Percentiles rank a stretch among this genome's conserved stretches.
Conservation (phyloP, 1,284 basidiomycete genomes). For the Nidula niveotomentosa region DNA sequence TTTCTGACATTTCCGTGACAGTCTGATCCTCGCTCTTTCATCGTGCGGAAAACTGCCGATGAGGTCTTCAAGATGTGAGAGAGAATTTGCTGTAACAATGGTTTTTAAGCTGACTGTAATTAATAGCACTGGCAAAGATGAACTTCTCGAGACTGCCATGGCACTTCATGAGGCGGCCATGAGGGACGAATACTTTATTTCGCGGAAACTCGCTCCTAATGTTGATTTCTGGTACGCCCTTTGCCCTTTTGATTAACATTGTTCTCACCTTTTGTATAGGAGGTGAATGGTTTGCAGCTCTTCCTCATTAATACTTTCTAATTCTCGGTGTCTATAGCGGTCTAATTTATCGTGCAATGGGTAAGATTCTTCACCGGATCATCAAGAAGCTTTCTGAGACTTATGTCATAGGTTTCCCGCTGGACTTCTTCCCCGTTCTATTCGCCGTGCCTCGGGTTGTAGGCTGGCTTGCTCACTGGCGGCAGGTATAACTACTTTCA, state of each 20-base stretch:
- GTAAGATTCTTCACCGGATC: slow-evolving; percentile 36
- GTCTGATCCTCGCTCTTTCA: slow-evolving; percentile 87
- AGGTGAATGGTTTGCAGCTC: slow-evolving; percentile 21
- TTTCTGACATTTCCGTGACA: slow-evolving; percentile 21
- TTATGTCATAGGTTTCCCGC: slow-evolving; percentile 66
- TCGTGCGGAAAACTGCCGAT: slow-evolving; percentile 85
- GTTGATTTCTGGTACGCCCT: slow-evolving; percentile 77
- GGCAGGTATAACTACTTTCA: slow-evolving; percentile 46
- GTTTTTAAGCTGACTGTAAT: neutral
- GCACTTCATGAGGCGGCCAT: slow-evolving; percentile 83
- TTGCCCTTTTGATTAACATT: slow-evolving; percentile 2
- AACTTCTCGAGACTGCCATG: slow-evolving; percentile 85
- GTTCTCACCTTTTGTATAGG: slow-evolving; percentile 20
- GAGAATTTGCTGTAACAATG: neutral
- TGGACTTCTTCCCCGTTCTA: slow-evolving; percentile 89
- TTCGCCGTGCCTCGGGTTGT: slow-evolving; percentile 89
- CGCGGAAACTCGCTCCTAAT: slow-evolving; percentile 75
- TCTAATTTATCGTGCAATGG: slow-evolving; percentile 86
- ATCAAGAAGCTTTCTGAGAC: slow-evolving; percentile 2
- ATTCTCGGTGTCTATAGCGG: slow-evolving; percentile 48
- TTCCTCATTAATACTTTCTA: neutral
- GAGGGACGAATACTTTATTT: slow-evolving; percentile 85
- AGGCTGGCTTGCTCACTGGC: slow-evolving; percentile 89
- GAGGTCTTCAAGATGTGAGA: slow-evolving; percentile 83
- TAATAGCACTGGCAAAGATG: slow-evolving; percentile 75